phyloP scores from a whole-genome alignment of 2,329 filamentous ascomycete genomes.

The Diaporthe sp. region DNA sequence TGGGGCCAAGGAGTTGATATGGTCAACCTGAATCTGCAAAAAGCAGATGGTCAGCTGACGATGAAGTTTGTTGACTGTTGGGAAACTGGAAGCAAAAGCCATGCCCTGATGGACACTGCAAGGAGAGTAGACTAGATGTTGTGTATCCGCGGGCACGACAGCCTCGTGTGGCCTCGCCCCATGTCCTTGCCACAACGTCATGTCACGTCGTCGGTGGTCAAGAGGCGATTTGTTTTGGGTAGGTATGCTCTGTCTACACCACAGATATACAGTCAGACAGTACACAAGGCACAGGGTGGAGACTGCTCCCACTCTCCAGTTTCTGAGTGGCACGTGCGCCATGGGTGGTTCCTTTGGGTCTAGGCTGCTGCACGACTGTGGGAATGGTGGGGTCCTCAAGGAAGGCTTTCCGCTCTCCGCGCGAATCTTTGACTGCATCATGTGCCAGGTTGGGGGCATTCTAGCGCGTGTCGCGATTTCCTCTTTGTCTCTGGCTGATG shows the following conservation, averaged over 20 bases:
- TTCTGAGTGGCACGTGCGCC: conserved; percentile 38
- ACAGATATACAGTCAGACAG: not conserved
- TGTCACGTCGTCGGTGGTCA: not conserved
- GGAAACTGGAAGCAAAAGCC: not conserved
- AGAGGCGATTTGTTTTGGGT: no score
- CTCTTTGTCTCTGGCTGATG: conserved; percentile 27
- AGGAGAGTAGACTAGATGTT: not conserved
- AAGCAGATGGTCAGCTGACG: conserved; percentile 29
- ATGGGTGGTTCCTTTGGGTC: conserved; percentile 34
- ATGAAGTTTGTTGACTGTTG: not conserved
- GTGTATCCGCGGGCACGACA: not conserved
- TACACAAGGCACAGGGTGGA: not conserved
- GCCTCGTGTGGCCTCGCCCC: not conserved
- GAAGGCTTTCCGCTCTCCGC: conserved; percentile 39
- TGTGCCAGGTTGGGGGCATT: conserved; percentile 33
- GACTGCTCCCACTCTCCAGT: conserved; percentile 6
- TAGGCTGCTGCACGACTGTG: conserved; percentile 36
- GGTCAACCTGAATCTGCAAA: conserved; percentile 11
- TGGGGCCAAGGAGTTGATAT: conserved; percentile 8
- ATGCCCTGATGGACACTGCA: not conserved
- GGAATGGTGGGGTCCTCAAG: conserved; percentile 37
- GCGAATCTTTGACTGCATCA: conserved; percentile 40
- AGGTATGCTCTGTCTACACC: not conserved
- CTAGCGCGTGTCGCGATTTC: conserved; percentile 41
- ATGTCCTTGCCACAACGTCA: not conserved